A percentile compares a stretch with the other conserved stretches of the same genome.
Evolutionary conservation across 495 filamentous ascomycete species (phyloP).

Genomic region (Aspergillus funiculosus): DNA sequence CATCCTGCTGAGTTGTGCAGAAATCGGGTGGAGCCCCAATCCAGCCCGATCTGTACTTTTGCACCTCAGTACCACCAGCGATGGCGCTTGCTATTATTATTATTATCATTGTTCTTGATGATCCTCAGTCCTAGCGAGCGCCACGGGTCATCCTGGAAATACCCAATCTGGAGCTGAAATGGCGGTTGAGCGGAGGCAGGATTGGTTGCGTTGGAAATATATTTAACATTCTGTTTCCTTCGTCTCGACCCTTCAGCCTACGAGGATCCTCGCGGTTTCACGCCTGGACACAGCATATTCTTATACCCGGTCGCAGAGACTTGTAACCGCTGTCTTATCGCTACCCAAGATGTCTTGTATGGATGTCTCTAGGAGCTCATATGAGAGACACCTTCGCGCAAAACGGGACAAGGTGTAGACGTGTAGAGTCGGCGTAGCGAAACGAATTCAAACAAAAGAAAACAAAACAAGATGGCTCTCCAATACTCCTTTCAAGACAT

Average conservation of each 20-base stretch:
- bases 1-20: neutral
- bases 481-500: constrained; percentile 25
- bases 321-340: too few species aligned
- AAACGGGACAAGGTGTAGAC: too few species aligned
- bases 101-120: too few species aligned
- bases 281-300: neutral
- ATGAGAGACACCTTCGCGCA: too few species aligned
- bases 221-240: neutral
- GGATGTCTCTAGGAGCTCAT: too few species aligned
- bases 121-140: constrained; percentile 1
- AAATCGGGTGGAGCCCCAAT: neutral
- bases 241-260: neutral
- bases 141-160: neutral
- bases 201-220: constrained; percentile 1
- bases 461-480: constrained; percentile 6
- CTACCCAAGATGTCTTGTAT: too few species aligned
- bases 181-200: neutral
- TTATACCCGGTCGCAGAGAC: too few species aligned
- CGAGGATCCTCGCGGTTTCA: neutral
- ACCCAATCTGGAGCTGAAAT: constrained; percentile 1
- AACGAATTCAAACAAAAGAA: too few species aligned
- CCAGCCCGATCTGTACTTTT: too few species aligned
- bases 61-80: too few species aligned
- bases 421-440: too few species aligned
- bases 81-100: too few species aligned